Evolutionary conservation across 805 yeast species (phyloP), one percentile per base, ranked within the genome.

Genomic region (Cyberlindnera sargentensis): DNA sequence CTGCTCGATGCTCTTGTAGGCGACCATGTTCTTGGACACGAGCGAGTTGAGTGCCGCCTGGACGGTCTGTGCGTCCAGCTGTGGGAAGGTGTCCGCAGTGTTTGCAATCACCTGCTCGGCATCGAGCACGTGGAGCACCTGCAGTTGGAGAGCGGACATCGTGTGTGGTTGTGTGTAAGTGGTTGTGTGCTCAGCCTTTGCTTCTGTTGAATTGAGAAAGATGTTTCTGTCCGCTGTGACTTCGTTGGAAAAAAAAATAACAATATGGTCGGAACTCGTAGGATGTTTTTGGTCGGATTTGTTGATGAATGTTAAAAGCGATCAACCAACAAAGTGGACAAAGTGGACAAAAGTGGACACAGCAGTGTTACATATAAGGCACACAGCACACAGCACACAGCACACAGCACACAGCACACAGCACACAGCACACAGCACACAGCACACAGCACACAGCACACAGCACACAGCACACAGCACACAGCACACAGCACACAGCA

Each of bases 41-140:
- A 93, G 73, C 24, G 97, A 90, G 60, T 82, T 83, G 57, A 93
- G 76, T 28, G 91, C 91, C n/a, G 95, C 77, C 54, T 84, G 84
- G 42, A 87, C 71, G 11, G 76, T 70, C 62, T 76, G 78, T 36
- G 91, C 74, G 43, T 77, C 80, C 37, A 75, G 68, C 11, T 65
- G 70, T 34, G 93, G 84, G 69, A 90, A 86, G 39, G 73, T 73
- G 20, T 66, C 73, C 41, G 77, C 67, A 5, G 97, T 80, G 63
- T 87, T 89, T 41, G 69, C 72, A 47, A 93, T 82, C 43, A 76
- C 71, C 36, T 78, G 82, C 56, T 72, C 61, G 42, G 73, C 70
- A 52, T 81, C 82, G 46, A 91, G 78, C 42, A 73, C 72, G 63
- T 83, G 72, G 55, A 89, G 75, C 43, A 89, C 63, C 26, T 57